Evolutionary conservation across 257 asterid genomes (phyloP), one percentile per base, ranked within the genome.

Genomic region (Parsonsia alboflavescens): DNA sequence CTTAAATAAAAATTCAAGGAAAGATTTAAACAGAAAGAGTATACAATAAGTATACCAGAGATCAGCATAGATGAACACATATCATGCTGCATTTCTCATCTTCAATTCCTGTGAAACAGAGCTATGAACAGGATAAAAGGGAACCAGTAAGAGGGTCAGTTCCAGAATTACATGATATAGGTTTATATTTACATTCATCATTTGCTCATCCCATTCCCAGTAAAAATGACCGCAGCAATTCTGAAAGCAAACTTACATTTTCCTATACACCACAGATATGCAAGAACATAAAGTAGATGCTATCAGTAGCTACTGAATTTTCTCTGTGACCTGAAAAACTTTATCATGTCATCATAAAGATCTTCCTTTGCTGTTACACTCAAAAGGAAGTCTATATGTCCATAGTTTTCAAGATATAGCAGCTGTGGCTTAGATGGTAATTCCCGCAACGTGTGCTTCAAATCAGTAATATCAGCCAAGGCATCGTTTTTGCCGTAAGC

Each of bases 401-500:
- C 98, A 33, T 94, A 94, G 24, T 94, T 82, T 70, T 92, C 97
- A 36, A 89, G 95, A 80, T 90, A 94, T 26, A 90, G 92, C 82
- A 94, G 61, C 74, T 88, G 84, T 26, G 99, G 96, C 78, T 85
- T 87, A 33, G 87, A 79, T 72, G 71, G 75, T 74, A 94, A 22
- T 71, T 87, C 96, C 72, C 77, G 82, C 67, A 94, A 79, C 4
- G 97, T 92, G 54, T 76, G 97, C 68, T 82, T 83, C 84, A 92
- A 89, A 67, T 94, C 99, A 3, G 79, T 58, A 58, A 88, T 87
- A 74, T 92, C 99, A 68, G 99, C 95, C 67, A 94, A 76, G 45
- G 89, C 98, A 63, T 94, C 99, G 6, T 83, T 88, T 75, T 96
- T 97, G 16, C 99, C 99, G 33, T 90, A 92, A 21, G 90, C 97